Evolutionary conservation across 495 filamentous ascomycete genomes (phyloP).

Genomic region (Lophium mytilinum): DNA sequence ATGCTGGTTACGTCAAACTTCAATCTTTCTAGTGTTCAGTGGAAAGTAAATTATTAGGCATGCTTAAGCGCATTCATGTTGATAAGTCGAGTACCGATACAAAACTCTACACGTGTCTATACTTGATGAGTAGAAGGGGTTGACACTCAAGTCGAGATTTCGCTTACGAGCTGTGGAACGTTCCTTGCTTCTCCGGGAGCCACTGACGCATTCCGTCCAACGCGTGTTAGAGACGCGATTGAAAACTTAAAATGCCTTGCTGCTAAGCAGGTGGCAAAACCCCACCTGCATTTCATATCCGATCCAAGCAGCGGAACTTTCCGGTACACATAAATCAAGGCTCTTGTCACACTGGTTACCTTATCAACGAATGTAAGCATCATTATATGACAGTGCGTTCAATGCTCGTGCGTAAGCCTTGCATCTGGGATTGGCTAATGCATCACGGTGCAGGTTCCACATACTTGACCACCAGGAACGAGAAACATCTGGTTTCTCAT

Average conservation of each 20-base stretch:
- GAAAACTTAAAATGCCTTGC: conserved; percentile 5
- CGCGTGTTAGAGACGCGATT: conserved; percentile 8
- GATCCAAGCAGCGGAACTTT: conserved; percentile 7
- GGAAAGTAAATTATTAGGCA: too few relatives aligned
- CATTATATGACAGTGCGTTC: background rate
- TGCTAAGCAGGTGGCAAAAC: background rate
- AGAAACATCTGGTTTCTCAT: background rate
- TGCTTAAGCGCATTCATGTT: too few relatives aligned
- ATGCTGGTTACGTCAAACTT: background rate
- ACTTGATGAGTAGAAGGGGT: background rate
- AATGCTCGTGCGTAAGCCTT: background rate
- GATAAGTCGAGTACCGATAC: too few relatives aligned
- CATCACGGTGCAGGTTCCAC: background rate
- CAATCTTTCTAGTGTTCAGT: background rate
- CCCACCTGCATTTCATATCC: conserved; percentile 7
- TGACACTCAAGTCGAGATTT: background rate
- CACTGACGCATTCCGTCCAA: conserved; percentile 12
- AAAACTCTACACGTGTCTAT: background rate
- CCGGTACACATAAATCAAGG: background rate
- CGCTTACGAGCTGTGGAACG: conserved; percentile 4
- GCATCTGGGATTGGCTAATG: background rate
- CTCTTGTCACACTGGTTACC: background rate
- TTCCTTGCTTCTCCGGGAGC: conserved; percentile 16
- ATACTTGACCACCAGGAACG: background rate
- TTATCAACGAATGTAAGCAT: background rate